A percentile compares a stretch with the other conserved stretches of the same genome.
Evolutionary conservation across 495 filamentous ascomycete genomes (phyloP).

Genomic region (Sphaerosporella brunnea): DNA sequence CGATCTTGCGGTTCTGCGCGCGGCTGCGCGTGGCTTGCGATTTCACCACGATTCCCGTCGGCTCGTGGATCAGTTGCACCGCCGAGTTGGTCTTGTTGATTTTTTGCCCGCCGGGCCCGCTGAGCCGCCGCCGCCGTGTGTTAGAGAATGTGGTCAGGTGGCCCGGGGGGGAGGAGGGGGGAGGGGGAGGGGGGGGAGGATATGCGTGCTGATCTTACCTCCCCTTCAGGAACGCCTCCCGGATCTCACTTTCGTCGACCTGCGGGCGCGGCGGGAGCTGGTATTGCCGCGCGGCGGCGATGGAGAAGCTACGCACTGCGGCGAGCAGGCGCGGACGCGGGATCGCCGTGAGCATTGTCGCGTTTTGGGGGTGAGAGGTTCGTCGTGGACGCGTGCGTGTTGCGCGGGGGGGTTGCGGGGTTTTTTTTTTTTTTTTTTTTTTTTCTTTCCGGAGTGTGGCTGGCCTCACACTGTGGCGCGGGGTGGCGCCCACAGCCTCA

Average conservation of each 20-base stretch:
- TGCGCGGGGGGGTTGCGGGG: too few relatives aligned
- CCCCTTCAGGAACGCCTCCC: slow-evolving; percentile 74
- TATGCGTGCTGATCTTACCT: too few relatives aligned
- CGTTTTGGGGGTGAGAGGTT: too few relatives aligned
- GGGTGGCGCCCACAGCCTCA: too few relatives aligned
- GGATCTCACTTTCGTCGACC: slow-evolving; percentile 59
- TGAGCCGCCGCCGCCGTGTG: slow-evolving; percentile 18
- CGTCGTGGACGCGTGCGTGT: too few relatives aligned
- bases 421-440: too few relatives aligned
- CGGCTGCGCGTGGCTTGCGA: slow-evolving; percentile 78
- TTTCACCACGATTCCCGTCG: slow-evolving; percentile 80
- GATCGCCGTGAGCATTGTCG: neutral
- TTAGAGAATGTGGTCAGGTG: too few relatives aligned
- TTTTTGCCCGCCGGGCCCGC: slow-evolving; percentile 88
- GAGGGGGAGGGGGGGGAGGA: neutral
- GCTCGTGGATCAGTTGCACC: slow-evolving; percentile 78
- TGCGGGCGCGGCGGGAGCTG: neutral
- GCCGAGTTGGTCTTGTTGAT: slow-evolving; percentile 98
- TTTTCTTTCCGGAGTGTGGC: too few relatives aligned
- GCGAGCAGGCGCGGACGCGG: neutral
- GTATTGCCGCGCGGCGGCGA: neutral
- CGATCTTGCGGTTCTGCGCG: slow-evolving; percentile 75
- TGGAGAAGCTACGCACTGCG: neutral
- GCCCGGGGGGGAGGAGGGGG: neutral
- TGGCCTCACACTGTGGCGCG: too few relatives aligned